Evolutionary conservation across 768 basidiomycete genomes (phyloP).

Genomic region (Mycena leptocephala): DNA sequence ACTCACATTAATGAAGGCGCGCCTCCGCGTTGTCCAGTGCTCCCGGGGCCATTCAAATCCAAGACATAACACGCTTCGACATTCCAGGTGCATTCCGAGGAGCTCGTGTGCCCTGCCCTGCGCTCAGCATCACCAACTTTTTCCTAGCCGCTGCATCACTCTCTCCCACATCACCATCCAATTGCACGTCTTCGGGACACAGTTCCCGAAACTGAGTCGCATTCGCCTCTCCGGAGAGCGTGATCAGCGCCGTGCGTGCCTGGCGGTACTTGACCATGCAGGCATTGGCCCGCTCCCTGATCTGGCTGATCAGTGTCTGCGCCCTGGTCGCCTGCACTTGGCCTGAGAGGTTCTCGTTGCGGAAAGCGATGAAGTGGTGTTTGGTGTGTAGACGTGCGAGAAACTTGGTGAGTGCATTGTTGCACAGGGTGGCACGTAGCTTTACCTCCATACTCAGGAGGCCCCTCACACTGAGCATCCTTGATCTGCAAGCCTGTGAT

Average conservation of each 20-base stretch:
- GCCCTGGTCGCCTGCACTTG: background rate
- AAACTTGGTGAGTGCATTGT: background rate
- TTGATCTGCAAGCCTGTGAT: slow-evolving; percentile 3
- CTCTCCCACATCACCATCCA: background rate
- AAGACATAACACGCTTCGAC: background rate
- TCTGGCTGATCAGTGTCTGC: background rate
- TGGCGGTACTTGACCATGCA: background rate
- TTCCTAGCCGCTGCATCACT: background rate
- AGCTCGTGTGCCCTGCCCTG: background rate
- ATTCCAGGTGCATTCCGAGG: background rate
- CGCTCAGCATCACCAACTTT: background rate
- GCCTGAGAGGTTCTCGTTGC: background rate
- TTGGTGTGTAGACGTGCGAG: background rate
- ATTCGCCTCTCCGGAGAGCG: background rate
- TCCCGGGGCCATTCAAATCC: slow-evolving; percentile 12
- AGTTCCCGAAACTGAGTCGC: background rate
- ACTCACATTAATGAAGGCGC: slow-evolving; percentile 4
- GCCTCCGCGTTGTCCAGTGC: background rate
- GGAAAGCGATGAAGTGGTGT: background rate
- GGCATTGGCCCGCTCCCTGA: background rate
- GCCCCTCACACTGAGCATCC: slow-evolving; percentile 6
- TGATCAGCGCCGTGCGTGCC: background rate
- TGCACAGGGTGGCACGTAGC: background rate
- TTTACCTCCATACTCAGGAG: background rate
- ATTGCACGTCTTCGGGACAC: background rate